phyloP scores from a whole-genome alignment of 768 basidiomycete species.

The Suillus occidentalis region DNA sequence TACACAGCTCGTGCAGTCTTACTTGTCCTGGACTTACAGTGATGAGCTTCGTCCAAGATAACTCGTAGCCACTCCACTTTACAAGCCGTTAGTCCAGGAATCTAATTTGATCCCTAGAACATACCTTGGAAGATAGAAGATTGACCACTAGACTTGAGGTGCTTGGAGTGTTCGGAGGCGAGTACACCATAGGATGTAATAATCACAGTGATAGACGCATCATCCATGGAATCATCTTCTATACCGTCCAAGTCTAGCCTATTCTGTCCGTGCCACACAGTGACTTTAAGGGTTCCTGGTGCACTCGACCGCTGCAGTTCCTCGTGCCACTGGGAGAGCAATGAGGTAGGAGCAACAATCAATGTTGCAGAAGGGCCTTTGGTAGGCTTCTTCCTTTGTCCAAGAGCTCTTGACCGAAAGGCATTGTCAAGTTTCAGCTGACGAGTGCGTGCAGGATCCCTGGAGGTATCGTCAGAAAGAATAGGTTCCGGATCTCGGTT shows the following conservation, averaged over 20 bases:
- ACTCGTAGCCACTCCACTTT: conserved; percentile 80
- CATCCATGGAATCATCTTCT: conserved; percentile 52
- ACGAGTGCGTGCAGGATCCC: conserved; percentile 41
- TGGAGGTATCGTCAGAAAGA: conserved; percentile 27
- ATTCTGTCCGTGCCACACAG: conserved; percentile 90
- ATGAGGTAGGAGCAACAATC: conserved; percentile 89
- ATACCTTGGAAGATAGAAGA: conserved; percentile 74
- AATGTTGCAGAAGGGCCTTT: conserved; percentile 65
- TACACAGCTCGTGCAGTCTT: conserved; percentile 89
- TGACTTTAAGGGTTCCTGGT: conserved; percentile 60
- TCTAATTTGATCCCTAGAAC: conserved; percentile 16
- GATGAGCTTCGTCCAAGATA: conserved; percentile 92
- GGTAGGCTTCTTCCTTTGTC: conserved; percentile 27
- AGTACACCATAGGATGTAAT: conserved; percentile 92
- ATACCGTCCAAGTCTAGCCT: conserved; percentile 69
- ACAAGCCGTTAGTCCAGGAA: conserved; percentile 11
- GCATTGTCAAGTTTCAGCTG: conserved; percentile 64
- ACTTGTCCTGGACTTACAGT: conserved; percentile 87
- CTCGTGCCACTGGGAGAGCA: conserved; percentile 91
- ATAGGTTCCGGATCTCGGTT: conserved; percentile 53
- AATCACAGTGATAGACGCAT: conserved; percentile 67
- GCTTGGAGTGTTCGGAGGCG: conserved; percentile 82
- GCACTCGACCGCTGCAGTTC: conserved; percentile 86
- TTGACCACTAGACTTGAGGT: conserved; percentile 49
- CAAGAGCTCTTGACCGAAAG: conserved; percentile 49